Evolutionary conservation across 164 flowering plant species (phyloP).

Genomic region (Magnolia officinalis): DNA sequence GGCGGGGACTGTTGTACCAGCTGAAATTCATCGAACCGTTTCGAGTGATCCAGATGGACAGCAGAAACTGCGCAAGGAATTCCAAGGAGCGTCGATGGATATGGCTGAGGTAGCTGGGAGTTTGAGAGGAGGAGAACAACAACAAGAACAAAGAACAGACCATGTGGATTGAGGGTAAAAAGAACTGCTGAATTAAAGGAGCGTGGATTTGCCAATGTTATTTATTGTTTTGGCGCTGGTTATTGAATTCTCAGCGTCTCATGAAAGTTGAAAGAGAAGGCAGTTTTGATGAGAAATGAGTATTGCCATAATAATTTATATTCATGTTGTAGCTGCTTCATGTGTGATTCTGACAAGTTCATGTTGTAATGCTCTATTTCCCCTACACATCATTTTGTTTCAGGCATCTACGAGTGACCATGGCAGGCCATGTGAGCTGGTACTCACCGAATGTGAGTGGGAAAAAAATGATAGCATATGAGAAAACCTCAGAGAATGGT

Average conservation of each 20-base stretch:
- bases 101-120: conserved; percentile 1
- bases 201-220: not conserved
- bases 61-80: conserved; percentile 15
- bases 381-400: not conserved
- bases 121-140: not conserved
- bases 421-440: too few species aligned
- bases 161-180: not conserved
- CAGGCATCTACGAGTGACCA: too few species aligned
- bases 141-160: not conserved
- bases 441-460: too few species aligned
- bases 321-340: not conserved
- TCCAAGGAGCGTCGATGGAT: conserved; percentile 6
- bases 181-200: not conserved
- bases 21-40: conserved; percentile 26
- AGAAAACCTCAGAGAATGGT: too few species aligned
- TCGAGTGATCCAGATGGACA: conserved; percentile 35
- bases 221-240: not conserved
- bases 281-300: not conserved
- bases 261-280: not conserved
- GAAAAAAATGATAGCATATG: too few species aligned
- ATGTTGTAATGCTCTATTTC: not conserved
- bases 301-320: not conserved
- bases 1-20: conserved; percentile 39
- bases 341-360: too few species aligned
- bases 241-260: not conserved